Percentiles rank a stretch among this genome's conserved stretches.
These are phyloP conservation scores for Penicillium sp. DNA, from an alignment of 2,329 filamentous ascomycete species.

Conservation along the genomic window DNA sequence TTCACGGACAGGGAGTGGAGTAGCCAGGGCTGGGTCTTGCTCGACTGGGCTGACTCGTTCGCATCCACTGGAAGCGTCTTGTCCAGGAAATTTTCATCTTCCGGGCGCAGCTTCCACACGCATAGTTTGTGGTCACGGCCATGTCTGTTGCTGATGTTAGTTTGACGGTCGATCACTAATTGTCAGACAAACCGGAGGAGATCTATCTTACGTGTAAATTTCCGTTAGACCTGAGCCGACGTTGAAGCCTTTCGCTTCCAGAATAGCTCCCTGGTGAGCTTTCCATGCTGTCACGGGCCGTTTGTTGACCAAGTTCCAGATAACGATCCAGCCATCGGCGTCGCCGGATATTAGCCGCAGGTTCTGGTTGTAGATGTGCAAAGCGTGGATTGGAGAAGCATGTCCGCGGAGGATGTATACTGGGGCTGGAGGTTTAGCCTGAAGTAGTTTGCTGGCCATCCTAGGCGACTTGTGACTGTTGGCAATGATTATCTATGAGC, in stretches of 20 bases:
- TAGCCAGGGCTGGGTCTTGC: conserved; percentile 68
- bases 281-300: conserved; percentile 80
- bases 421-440: conserved; percentile 47
- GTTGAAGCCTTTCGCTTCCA: conserved; percentile 67
- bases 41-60: conserved; percentile 41
- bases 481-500: background rate
- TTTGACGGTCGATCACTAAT: background rate
- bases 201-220: conserved; percentile 70
- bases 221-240: conserved; percentile 47
- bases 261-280: conserved; percentile 72
- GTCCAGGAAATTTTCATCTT: conserved; percentile 56
- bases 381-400: conserved; percentile 70
- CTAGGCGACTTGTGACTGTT: background rate
- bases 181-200: background rate
- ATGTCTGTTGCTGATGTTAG: conserved; percentile 57
- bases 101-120: conserved; percentile 75
- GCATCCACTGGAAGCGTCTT: conserved; percentile 68
- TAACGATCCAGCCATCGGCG: conserved; percentile 79
- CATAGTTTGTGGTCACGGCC: conserved; percentile 82
- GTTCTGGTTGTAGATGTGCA: conserved; percentile 69
- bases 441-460: conserved; percentile 12
- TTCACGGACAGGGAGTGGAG: conserved; percentile 80
- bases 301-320: conserved; percentile 82
- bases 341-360: conserved; percentile 79
- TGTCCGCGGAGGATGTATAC: conserved; percentile 80